phyloP scores from a whole-genome alignment of 2,329 filamentous ascomycete genomes.

The Plectosphaerella plurivora region DNA sequence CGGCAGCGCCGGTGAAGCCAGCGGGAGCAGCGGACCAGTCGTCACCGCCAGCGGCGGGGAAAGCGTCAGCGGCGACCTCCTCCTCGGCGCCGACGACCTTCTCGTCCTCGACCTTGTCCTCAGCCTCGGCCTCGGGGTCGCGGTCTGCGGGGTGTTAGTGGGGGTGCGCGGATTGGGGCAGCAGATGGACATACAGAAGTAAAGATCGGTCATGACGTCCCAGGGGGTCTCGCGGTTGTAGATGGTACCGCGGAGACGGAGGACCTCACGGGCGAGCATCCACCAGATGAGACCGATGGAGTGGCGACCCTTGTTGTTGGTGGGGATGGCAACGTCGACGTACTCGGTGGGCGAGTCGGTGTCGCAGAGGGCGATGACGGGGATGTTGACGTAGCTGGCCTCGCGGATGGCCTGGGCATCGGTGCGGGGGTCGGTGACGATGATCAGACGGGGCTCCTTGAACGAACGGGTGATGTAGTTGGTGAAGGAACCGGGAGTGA shows the following conservation, averaged over 20 bases:
- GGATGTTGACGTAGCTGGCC: slow-evolving; percentile 99
- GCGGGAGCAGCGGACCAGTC: slow-evolving; percentile 75
- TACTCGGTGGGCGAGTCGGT: slow-evolving; percentile 99
- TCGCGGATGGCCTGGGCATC: slow-evolving; percentile 99
- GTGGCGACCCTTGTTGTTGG: slow-evolving; percentile 99
- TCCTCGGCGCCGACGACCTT: slow-evolving; percentile 85
- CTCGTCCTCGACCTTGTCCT: slow-evolving; percentile 94
- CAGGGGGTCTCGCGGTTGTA: slow-evolving; percentile 93
- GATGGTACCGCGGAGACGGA: slow-evolving; percentile 96
- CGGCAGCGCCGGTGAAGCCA: slow-evolving; percentile 60
- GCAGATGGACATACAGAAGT: slow-evolving; percentile 71
- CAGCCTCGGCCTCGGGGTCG: slow-evolving; percentile 98
- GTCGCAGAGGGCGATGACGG: slow-evolving; percentile 98
- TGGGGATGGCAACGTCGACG: slow-evolving; percentile 99
- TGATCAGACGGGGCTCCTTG: slow-evolving; percentile 99
- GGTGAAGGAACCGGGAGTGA: slow-evolving; percentile 99
- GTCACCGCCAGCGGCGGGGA: slow-evolving; percentile 64
- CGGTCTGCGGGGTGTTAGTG: slow-evolving; percentile 55
- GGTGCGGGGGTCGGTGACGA: slow-evolving; percentile 99
- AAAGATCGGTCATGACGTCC: slow-evolving; percentile 99
- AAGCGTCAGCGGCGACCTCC: slow-evolving; percentile 72
- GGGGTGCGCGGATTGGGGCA: neutral
- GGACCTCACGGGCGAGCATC: slow-evolving; percentile 99
- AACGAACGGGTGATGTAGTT: slow-evolving; percentile 99
- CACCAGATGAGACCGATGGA: slow-evolving; percentile 98